Conservation (phyloP, 163 green algal species). For the Prototheca wickerhamii region DNA sequence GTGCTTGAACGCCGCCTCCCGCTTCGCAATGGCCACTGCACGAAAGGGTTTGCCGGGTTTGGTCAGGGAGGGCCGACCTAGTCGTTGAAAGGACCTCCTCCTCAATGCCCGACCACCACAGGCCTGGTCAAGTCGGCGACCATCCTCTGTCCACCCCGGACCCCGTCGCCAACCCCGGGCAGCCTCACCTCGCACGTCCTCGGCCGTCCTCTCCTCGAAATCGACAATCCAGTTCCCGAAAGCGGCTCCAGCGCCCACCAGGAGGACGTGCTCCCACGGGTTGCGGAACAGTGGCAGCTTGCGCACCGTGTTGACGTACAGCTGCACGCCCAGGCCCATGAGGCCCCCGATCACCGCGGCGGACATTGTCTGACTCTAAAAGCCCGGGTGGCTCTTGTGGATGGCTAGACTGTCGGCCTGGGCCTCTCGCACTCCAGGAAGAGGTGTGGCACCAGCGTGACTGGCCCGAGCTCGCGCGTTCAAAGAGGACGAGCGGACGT, state of each 20-base stretch:
- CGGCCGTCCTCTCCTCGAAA: slow-evolving; percentile 29
- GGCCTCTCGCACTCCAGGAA: too few species aligned
- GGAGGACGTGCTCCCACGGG: slow-evolving; percentile 37
- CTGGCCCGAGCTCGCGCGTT: too few species aligned
- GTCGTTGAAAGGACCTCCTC: too few species aligned
- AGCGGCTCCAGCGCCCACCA: slow-evolving; percentile 18
- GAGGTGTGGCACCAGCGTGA: too few species aligned
- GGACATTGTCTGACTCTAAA: slow-evolving; percentile 6
- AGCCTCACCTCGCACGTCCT: slow-evolving; percentile 30
- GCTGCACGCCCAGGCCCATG: slow-evolving; percentile 31
- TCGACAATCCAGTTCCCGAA: slow-evolving; percentile 25
- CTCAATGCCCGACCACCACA: too few species aligned
- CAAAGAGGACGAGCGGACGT: too few species aligned
- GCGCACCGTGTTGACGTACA: slow-evolving; percentile 42
- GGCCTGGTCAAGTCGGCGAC: too few species aligned
- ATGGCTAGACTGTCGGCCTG: too few species aligned
- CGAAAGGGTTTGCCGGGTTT: neutral
- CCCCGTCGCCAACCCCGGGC: neutral
- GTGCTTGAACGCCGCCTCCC: neutral
- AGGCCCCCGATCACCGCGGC: slow-evolving; percentile 20
- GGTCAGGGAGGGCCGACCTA: neutral
- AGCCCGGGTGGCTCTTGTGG: too few species aligned
- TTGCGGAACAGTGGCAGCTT: slow-evolving; percentile 40
- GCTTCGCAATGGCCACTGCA: neutral
- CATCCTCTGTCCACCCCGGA: neutral